phyloP scores from a whole-genome alignment of 1,284 basidiomycete species.

The Athelia sp. region DNA sequence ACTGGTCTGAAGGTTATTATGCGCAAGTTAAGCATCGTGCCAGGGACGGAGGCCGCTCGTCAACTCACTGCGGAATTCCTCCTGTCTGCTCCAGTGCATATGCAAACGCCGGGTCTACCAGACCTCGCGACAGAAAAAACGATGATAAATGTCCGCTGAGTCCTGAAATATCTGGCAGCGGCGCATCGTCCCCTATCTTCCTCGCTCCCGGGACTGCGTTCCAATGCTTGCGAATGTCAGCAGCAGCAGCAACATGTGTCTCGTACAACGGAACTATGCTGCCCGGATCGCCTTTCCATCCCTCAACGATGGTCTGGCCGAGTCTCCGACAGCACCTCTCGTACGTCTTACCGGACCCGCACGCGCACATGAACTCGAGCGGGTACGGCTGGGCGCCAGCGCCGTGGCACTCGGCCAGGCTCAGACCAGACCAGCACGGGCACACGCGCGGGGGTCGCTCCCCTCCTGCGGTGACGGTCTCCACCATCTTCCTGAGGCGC shows the following conservation, averaged over 20 bases:
- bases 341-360: slow-evolving; percentile 10
- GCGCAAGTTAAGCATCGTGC: too few relatives aligned
- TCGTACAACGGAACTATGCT: slow-evolving; percentile 4
- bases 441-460: slow-evolving; percentile 6
- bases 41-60: too few relatives aligned
- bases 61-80: slow-evolving; percentile 11
- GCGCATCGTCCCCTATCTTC: too few relatives aligned
- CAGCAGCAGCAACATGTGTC: too few relatives aligned
- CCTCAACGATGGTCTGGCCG: slow-evolving; percentile 5
- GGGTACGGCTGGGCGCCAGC: slow-evolving; percentile 8
- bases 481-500: neutral
- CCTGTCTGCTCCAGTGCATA: slow-evolving; percentile 7
- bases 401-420: slow-evolving; percentile 9
- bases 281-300: slow-evolving; percentile 7
- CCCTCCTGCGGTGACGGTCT: neutral
- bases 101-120: slow-evolving; percentile 11
- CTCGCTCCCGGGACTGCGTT: too few relatives aligned
- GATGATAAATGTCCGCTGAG: neutral
- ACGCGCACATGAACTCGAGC: slow-evolving; percentile 9
- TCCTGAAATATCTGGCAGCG: too few relatives aligned
- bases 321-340: slow-evolving; percentile 8
- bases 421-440: slow-evolving; percentile 12
- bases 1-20: too few relatives aligned
- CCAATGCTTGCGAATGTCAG: too few relatives aligned
- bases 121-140: neutral